Base-by-base conservation (phyloP, 2,329 filamentous ascomycete genomes). In the Aureobasidium sp. region DNA sequence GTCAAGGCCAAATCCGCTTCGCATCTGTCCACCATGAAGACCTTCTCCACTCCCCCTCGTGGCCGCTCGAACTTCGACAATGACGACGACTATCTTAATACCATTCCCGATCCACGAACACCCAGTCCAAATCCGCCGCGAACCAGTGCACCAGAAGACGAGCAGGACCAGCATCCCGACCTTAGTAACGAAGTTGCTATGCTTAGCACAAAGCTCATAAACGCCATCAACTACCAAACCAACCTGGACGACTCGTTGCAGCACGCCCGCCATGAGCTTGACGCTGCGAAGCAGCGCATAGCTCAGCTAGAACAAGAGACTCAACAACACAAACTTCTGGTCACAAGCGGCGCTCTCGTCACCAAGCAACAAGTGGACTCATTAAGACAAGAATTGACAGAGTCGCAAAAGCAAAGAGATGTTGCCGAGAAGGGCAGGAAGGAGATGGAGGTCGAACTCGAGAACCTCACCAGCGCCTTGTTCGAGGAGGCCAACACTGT, bases 401-500 rank as follows among this genome's bases (percentile, higher is more conserved):
- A 75, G 47, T 78, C 80, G 64, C 70, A 71, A 42, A 72, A 73
- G 44, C 72, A 73, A 48, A 69, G 77, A 53, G 71, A 72, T 9
- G 72, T 70, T 7, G 78, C 77, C 14, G 79, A 81, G 64, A 75
- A 75, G 72, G 89, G 90, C 62, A 96, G 94, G 79, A 90, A 88
- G 74, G 87, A 87, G 65, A 96, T 97, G 34, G 94, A 99, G 73
- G 87, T 89, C 68, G 94, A 99, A 75, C 78, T 99, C 49, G 94
- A 97, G 76, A 90, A 86, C 58, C 76, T 99, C 66, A 97, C 94
- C 0, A 87, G 91, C 1, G 91, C 91, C 31, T 82, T 99, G n/a
- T 99, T 99, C 66, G 91, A 97, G 72, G 93, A 99, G 79, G 94
- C 94, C 55, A 97, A 99, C 77, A 92, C 89, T 75, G 84, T 86